Conservation (phyloP, 2,329 filamentous ascomycete genomes). For the Colletotrichum nymphaeae region DNA sequence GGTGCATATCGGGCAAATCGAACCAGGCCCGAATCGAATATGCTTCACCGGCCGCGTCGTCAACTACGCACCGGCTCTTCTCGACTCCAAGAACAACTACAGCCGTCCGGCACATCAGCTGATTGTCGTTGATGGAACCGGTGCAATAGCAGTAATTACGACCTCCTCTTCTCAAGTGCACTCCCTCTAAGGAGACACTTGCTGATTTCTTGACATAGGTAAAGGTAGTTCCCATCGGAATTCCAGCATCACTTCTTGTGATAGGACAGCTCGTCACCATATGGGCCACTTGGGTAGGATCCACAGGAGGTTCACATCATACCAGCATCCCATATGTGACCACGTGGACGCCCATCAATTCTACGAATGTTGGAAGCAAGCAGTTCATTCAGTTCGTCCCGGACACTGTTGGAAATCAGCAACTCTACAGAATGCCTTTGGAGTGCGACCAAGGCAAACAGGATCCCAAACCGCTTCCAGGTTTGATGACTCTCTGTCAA, state of each 20-base stretch:
- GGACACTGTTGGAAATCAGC: constrained; percentile 43
- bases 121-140: constrained; percentile 66
- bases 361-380: constrained; percentile 62
- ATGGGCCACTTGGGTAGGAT: constrained; percentile 67
- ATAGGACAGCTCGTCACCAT: constrained; percentile 66
- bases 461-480: constrained; percentile 45
- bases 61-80: constrained; percentile 60
- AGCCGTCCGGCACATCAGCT: constrained; percentile 61
- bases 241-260: constrained; percentile 42
- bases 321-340: constrained; percentile 53
- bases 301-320: constrained; percentile 49
- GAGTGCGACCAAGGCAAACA: constrained; percentile 44
- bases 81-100: constrained; percentile 48
- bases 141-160: constrained; percentile 58
- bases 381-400: constrained; percentile 63
- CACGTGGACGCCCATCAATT: constrained; percentile 67
- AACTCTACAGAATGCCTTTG: constrained; percentile 56
- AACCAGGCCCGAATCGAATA: constrained; percentile 61
- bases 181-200: constrained; percentile 4
- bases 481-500: constrained; percentile 66
- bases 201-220: constrained; percentile 48
- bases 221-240: constrained; percentile 55
- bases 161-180: neutral
- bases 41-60: constrained; percentile 66
- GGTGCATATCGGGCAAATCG: constrained; percentile 57